These are phyloP conservation scores for Fusarium sublunatum DNA, from an alignment of 2,329 filamentous ascomycete genomes.

Conservation along the genomic window DNA sequence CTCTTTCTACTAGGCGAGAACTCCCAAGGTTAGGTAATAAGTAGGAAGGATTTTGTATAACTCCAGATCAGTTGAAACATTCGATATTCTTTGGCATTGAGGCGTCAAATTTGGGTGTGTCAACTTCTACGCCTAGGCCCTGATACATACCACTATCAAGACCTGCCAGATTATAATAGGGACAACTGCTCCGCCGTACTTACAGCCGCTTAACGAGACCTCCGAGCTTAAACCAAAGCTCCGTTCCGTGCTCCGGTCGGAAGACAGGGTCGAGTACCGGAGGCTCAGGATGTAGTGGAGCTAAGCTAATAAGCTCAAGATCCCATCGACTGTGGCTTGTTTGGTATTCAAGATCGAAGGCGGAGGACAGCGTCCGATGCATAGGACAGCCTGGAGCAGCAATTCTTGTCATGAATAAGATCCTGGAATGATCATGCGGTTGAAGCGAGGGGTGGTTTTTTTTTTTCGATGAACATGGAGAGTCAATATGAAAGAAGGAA, in stretches of 20 bases:
- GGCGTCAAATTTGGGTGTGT: too few species aligned
- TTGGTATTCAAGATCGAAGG: neutral
- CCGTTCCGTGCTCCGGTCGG: slow-evolving; percentile 24
- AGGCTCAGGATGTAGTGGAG: slow-evolving; percentile 7
- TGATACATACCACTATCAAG: too few species aligned
- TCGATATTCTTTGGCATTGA: too few species aligned
- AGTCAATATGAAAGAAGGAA: slow-evolving; percentile 1
- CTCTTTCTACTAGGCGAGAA: too few species aligned
- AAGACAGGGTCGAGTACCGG: slow-evolving; percentile 1
- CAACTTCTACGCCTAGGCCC: too few species aligned
- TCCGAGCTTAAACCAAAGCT: slow-evolving; percentile 13
- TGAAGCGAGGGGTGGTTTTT: neutral
- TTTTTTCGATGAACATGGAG: neutral
- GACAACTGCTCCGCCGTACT: neutral
- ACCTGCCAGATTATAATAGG: neutral
- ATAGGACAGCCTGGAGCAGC: neutral
- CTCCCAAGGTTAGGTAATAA: too few species aligned
- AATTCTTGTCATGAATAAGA: slow-evolving; percentile 1
- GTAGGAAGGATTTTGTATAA: too few species aligned
- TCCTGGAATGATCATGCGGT: too few species aligned
- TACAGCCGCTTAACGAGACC: slow-evolving; percentile 1
- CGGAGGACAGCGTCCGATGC: neutral
- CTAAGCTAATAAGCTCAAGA: slow-evolving; percentile 1
- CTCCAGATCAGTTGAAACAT: too few species aligned
- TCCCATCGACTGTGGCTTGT: slow-evolving; percentile 15